Percentiles rank a stretch among this genome's conserved stretches.
Conservation (phyloP, 2,329 filamentous ascomycete genomes). For the Epichloe uncinata region DNA sequence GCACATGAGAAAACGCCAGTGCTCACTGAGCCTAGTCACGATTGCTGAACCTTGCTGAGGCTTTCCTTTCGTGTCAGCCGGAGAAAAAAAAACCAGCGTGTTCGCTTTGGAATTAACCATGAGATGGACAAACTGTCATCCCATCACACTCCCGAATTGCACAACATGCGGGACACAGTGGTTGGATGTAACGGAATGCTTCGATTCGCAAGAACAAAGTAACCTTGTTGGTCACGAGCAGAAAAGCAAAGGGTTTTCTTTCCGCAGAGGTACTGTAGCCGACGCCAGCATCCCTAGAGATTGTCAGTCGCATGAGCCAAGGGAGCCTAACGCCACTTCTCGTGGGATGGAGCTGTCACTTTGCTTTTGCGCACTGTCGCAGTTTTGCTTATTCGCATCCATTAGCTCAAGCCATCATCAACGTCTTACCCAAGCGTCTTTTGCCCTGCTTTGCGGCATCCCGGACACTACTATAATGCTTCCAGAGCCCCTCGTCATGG, state of each 20-base stretch:
- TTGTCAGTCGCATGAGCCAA: neutral
- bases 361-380: constrained; percentile 7
- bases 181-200: neutral
- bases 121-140: neutral
- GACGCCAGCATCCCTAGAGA: neutral
- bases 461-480: constrained; percentile 5
- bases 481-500: constrained; percentile 2
- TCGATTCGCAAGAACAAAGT: neutral
- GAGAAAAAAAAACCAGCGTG: neutral
- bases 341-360: constrained; percentile 1
- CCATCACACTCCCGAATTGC: neutral
- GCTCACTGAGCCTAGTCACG: neutral
- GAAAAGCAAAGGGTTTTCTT: neutral
- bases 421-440: neutral
- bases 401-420: constrained; percentile 1
- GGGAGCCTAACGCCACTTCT: neutral
- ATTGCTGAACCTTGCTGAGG: neutral
- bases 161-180: neutral
- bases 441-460: constrained; percentile 5
- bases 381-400: constrained; percentile 5
- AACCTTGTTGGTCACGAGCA: neutral
- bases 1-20: neutral
- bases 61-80: neutral
- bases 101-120: neutral
- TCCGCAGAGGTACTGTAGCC: neutral